Percentiles rank a stretch among this genome's conserved stretches.
phyloP scores from a whole-genome alignment of 2,329 filamentous ascomycete genomes.

The Aotearoamyces nothofagi region DNA sequence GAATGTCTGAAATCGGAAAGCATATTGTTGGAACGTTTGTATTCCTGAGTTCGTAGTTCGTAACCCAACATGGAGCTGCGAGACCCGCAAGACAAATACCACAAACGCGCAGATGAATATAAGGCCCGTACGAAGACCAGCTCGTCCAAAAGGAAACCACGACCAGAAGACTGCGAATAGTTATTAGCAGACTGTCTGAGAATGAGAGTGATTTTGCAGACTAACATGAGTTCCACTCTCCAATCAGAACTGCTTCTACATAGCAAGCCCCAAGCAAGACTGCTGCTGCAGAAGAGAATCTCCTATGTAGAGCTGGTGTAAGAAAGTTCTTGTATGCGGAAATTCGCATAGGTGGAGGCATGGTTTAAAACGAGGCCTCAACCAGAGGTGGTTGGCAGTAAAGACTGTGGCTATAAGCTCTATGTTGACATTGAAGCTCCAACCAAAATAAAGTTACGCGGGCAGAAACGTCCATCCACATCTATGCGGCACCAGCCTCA shows the following conservation, averaged over 20 bases:
- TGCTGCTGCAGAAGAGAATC: constrained; percentile 66
- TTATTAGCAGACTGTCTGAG: constrained; percentile 4
- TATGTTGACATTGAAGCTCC: no score
- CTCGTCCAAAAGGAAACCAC: constrained; percentile 68
- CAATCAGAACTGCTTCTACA: constrained; percentile 52
- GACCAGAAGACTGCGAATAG: constrained; percentile 56
- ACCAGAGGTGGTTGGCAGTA: constrained; percentile 4
- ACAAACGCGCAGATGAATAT: constrained; percentile 64
- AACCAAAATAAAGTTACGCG: no score
- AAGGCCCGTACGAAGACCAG: constrained; percentile 58
- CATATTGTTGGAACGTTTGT: constrained; percentile 43
- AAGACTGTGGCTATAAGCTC: constrained; percentile 10
- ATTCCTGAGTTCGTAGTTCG: constrained; percentile 56
- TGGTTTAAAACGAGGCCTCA: no score
- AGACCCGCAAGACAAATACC: constrained; percentile 74
- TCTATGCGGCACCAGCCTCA: no score
- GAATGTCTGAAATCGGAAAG: constrained; percentile 38
- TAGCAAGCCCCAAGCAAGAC: constrained; percentile 61
- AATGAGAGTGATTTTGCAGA: constrained; percentile 11
- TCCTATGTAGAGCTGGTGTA: constrained; percentile 73
- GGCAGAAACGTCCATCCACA: no score
- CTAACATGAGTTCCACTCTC: constrained; percentile 55
- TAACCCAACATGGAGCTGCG: constrained; percentile 61
- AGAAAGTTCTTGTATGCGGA: constrained; percentile 54
- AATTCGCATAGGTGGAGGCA: constrained; percentile 18